Conservation (phyloP, 208 protist genomes). For the Wallacemonas rigidus region DNA sequence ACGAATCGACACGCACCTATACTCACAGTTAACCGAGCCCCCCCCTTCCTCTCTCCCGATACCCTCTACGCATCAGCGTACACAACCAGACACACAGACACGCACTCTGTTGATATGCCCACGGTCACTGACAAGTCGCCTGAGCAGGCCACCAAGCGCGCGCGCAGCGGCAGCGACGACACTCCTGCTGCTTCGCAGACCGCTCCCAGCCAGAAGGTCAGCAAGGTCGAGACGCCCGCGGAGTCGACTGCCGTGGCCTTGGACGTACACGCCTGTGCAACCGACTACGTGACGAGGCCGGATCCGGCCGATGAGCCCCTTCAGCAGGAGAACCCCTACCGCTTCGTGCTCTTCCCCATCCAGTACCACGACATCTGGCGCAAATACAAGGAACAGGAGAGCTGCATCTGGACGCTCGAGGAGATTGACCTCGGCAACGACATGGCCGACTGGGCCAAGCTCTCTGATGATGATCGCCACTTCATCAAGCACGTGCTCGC, state of each 20-base stretch:
- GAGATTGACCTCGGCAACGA: constrained; percentile 98
- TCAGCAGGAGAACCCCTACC: constrained; percentile 95
- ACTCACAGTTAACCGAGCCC: no score
- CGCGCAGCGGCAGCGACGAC: constrained; percentile 14
- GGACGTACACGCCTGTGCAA: constrained; percentile 6
- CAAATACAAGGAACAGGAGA: constrained; percentile 99
- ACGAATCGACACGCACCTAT: no score
- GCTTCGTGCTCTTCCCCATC: constrained; percentile 99
- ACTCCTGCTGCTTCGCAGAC: constrained; percentile 7
- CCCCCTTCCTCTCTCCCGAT: background rate
- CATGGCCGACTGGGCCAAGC: constrained; percentile 95
- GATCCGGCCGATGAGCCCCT: constrained; percentile 90
- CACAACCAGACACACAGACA: constrained; percentile 2
- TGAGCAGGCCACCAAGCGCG: constrained; percentile 15
- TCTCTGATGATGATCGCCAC: constrained; percentile 96
- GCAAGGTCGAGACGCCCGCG: constrained; percentile 9
- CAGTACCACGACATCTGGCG: constrained; percentile 97
- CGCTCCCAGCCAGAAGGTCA: constrained; percentile 7
- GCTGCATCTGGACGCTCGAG: constrained; percentile 98
- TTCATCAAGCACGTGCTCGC: constrained; percentile 99
- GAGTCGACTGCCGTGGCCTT: background rate
- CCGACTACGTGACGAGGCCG: constrained; percentile 13
- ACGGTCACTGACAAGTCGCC: constrained; percentile 4
- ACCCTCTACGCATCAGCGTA: background rate
- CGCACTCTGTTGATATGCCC: background rate